Conservation (phyloP, 148 eudicot genomes). For the Vaccinium darrowii region DNA sequence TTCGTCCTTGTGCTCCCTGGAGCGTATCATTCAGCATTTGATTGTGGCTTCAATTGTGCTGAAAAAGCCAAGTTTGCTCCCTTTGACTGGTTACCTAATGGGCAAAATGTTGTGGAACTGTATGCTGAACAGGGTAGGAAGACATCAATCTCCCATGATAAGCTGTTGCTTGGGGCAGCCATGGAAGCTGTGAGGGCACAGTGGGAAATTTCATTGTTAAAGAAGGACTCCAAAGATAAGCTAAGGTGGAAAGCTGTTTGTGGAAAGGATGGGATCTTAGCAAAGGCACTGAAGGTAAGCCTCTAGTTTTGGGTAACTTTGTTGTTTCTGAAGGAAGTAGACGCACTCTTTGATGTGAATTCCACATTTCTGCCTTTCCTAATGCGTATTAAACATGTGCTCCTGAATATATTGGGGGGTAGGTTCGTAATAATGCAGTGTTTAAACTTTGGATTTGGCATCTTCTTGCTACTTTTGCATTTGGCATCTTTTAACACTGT, state of each 20-base stretch:
- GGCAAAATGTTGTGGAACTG: slow-evolving; percentile 51
- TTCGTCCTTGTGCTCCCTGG: slow-evolving; percentile 66
- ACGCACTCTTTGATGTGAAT: neutral
- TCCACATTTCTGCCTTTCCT: neutral
- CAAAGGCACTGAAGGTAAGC: slow-evolving; percentile 59
- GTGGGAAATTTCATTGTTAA: slow-evolving; percentile 39
- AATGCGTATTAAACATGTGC: neutral
- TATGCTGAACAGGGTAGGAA: slow-evolving; percentile 53
- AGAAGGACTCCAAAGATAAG: slow-evolving; percentile 22
- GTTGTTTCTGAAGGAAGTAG: neutral
- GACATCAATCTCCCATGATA: slow-evolving; percentile 68
- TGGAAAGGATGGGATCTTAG: slow-evolving; percentile 54
- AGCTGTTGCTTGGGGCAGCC: slow-evolving; percentile 60
- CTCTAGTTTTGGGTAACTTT: slow-evolving; percentile 12
- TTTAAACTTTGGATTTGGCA: neutral
- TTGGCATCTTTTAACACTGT: neutral
- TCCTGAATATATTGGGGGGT: neutral
- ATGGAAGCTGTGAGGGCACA: slow-evolving; percentile 56
- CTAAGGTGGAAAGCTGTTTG: slow-evolving; percentile 50
- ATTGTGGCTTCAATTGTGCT: slow-evolving; percentile 71
- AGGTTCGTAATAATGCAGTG: neutral
- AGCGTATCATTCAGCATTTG: slow-evolving; percentile 63
- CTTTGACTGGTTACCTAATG: slow-evolving; percentile 80
- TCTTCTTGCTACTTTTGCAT: neutral
- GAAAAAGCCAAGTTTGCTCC: slow-evolving; percentile 63